Base-by-base conservation (phyloP, 495 filamentous ascomycete species). In the Pseudevernia furfuracea region DNA sequence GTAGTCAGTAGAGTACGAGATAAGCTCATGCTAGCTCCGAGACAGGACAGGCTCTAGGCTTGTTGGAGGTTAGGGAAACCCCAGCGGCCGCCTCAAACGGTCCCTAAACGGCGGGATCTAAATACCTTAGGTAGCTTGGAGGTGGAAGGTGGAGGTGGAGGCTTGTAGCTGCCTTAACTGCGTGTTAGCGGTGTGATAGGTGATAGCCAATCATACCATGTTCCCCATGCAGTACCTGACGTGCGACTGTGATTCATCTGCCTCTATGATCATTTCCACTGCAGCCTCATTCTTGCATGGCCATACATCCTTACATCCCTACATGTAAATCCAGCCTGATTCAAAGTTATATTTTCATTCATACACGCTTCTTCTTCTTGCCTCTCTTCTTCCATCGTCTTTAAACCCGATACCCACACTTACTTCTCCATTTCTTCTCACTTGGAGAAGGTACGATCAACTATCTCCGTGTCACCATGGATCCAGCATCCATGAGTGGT, bases 401-500 rank as follows among this genome's bases (percentile, higher is more conserved):
- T 4, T 2, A 23, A 28, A 17, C 15, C 28, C 32, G 1, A 53
- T 53, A 17, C 14, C 49, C 25, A 25, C 1, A 53, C 49, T 6
- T n/a, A 14, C 12, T 15, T 53, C 1, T 3, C 4, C 28, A 32
- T 17, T 8, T 32, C 49, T 32, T 32, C 25, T 53, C 49, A 32
- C 15, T 32, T 15, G 0, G 49, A 32, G 49, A 15, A 53, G 49
- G 49, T 30, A 4, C 49, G 7, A 53, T 9, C 49, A 15, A 3
- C 15, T 8, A 30, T 53, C 49, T 30, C 25, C 49, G 49, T 30
- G 28, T 17, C 49, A 55, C 61, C 49, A 63, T 63, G 61, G 61
- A 63, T 56, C 28, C 41, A 25, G 49, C 49, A 63, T 41, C 61
- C 37, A 64, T 60, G 56, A 64, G 62, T 64, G 62, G 56, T 59